Evolutionary conservation across 2,329 filamentous ascomycete genomes (phyloP), one percentile per base, ranked within the genome.

Genomic region (Penicillium oxalicum): DNA sequence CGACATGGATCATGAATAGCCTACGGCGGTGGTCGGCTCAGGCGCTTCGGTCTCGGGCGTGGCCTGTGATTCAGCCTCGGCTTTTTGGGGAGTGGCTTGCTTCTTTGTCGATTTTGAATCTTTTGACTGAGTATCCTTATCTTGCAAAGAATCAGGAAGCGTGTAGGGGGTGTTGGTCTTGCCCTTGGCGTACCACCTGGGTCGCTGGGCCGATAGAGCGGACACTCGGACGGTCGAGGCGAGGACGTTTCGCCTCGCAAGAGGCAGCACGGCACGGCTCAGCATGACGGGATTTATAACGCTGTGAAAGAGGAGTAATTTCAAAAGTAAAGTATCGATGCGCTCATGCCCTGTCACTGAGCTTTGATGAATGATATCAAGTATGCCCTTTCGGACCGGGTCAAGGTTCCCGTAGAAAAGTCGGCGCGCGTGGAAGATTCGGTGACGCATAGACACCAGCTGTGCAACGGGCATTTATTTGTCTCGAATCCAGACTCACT

Each of bases 251-350:
- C 65, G 66, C 70, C 71, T 74, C 62, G 68, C 56, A 41, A 73
- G 65, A 68, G 71, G 71, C 57, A 74, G 60, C 47, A 69, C 63
- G 51, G 70, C 68, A 61, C 71, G 72, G 57, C 68, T 71, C 55
- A 75, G 68, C 72, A 75, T 75, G 45, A 54, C 66, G 60, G 44
- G 35, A 32, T 32, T 8, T 7, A 11, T 4, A 32, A 32, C 11
- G 7, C 4, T 13, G 24, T 35, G 5, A 41, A 29, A 48, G 32
- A 34, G 41, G 45, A 45, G 49, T 34, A 48, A 44, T 51, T 43
- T 33, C 46, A 53, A 44, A 52, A 51, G 32, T 9, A 25, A 27
- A 26, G 41, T 26, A 49, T 44, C 25, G 27, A 37, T 49, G 32
- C 47, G 53, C 50, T 59, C 60, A 59, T 59, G 54, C 54, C 54